Conservation (phyloP, 495 filamentous ascomycete genomes). For the Amorphotheca resinae region DNA sequence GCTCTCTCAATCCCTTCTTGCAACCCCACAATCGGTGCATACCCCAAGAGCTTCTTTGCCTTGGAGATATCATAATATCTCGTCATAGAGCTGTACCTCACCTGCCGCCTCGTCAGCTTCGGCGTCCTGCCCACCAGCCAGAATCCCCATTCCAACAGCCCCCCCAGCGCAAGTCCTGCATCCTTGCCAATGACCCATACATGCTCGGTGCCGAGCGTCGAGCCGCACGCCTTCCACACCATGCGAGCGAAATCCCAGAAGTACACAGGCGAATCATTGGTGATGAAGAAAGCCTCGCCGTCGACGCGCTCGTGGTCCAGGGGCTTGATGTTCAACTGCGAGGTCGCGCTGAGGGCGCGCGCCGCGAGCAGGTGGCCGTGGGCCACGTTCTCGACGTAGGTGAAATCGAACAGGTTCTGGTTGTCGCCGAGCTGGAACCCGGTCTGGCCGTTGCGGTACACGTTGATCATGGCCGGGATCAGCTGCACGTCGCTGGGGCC, state of each 20-base stretch:
- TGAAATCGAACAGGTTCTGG: conserved; percentile 79
- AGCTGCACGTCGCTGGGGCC: conserved; percentile 74
- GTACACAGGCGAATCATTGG: conserved; percentile 81
- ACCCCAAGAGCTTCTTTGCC: conserved; percentile 66
- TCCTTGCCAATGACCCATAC: conserved; percentile 57
- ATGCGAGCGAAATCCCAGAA: conserved; percentile 89
- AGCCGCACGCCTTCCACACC: conserved; percentile 63
- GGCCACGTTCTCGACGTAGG: conserved; percentile 67
- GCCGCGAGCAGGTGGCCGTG: conserved; percentile 64
- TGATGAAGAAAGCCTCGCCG: conserved; percentile 91
- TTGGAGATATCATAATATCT: conserved; percentile 79
- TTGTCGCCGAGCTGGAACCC: conserved; percentile 80
- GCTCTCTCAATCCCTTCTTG: conserved; percentile 62
- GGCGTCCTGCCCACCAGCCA: conserved; percentile 59
- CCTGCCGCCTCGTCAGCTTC: conserved; percentile 59
- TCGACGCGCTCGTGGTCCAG: conserved; percentile 73
- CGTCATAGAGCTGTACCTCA: conserved; percentile 70
- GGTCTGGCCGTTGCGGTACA: conserved; percentile 50
- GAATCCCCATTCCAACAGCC: conserved; percentile 54
- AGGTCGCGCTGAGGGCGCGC: conserved; percentile 52
- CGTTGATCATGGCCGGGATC: conserved; percentile 49
- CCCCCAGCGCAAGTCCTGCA: conserved; percentile 52
- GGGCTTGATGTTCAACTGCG: conserved; percentile 40
- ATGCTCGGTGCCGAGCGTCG: conserved; percentile 47
- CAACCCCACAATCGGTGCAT: conserved; percentile 58